Conservation (phyloP, 805 yeast species). For the Saccharomycodes ludwigii region DNA sequence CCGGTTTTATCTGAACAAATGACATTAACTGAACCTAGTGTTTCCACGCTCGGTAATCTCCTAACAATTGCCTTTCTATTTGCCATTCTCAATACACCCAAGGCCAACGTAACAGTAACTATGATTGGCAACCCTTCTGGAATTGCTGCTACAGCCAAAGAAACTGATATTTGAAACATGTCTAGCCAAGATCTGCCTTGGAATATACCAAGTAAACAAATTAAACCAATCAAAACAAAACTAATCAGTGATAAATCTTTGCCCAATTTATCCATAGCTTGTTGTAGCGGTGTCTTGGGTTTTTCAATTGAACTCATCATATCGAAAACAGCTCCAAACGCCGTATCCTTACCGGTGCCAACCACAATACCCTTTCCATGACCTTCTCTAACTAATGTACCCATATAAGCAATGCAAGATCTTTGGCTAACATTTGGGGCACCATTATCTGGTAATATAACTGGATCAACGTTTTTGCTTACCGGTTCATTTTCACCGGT, state of each 20-base stretch:
- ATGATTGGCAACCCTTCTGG: conserved; percentile 98
- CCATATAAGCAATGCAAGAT: conserved; percentile 83
- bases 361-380: conserved; percentile 89
- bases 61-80: conserved; percentile 86
- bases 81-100: conserved; percentile 96
- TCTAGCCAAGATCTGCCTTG: conserved; percentile 95
- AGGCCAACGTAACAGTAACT: conserved; percentile 92
- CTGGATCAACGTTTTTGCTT: conserved; percentile 41
- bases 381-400: conserved; percentile 93
- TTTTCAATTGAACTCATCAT: conserved; percentile 94
- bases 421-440: conserved; percentile 54
- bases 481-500: conserved; percentile 95
- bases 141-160: conserved; percentile 96
- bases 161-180: conserved; percentile 95
- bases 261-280: conserved; percentile 91
- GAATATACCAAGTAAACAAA: conserved; percentile 76
- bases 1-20: conserved; percentile 90
- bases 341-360: conserved; percentile 81
- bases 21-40: conserved; percentile 87
- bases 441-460: conserved; percentile 20
- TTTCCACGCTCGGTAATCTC: conserved; percentile 89
- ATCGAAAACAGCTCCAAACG: conserved; percentile 87
- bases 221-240: conserved; percentile 81
- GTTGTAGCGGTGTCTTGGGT: conserved; percentile 95
- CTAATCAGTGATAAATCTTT: conserved; percentile 77